A percentile compares a stretch with the other conserved stretches of the same genome.
phyloP scores from a whole-genome alignment of 495 filamentous ascomycete genomes.

The Cercophora newfieldiana region DNA sequence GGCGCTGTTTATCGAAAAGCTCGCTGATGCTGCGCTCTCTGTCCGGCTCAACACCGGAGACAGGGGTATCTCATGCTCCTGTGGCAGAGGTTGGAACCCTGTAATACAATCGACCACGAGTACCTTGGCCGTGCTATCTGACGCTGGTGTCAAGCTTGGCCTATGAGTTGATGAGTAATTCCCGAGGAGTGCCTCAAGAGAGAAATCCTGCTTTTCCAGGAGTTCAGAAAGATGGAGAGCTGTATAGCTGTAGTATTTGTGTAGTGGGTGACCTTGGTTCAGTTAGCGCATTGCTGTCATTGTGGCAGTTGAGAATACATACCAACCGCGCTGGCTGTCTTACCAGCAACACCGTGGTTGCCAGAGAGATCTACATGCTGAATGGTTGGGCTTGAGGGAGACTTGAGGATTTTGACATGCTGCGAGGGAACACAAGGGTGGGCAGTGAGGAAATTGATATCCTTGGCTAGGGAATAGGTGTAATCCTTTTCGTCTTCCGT shows the following conservation, averaged over 20 bases:
- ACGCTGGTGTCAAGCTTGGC: constrained; percentile 28
- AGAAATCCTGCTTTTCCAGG: constrained; percentile 40
- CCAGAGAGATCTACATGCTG: constrained; percentile 51
- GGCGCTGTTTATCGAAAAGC: constrained; percentile 9
- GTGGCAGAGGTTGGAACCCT: constrained; percentile 42
- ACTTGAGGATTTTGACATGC: constrained; percentile 50
- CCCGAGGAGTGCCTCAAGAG: constrained; percentile 44
- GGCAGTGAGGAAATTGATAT: constrained; percentile 65
- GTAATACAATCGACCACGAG: constrained; percentile 58
- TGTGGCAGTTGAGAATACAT: constrained; percentile 13
- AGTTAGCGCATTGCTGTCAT: constrained; percentile 17
- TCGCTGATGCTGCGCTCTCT: constrained; percentile 24
- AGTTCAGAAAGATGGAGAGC: constrained; percentile 55
- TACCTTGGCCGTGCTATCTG: constrained; percentile 39
- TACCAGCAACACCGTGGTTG: constrained; percentile 38
- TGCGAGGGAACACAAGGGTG: constrained; percentile 63
- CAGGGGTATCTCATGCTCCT: constrained; percentile 37
- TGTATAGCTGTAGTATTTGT: constrained; percentile 60
- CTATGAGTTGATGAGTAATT: constrained; percentile 36
- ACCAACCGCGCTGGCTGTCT: constrained; percentile 44
- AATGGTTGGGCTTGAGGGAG: constrained; percentile 50
- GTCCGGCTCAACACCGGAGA: constrained; percentile 37
- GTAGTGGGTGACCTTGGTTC: constrained; percentile 61
- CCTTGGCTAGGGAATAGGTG: constrained; percentile 55
- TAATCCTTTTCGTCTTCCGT: constrained; percentile 40